Percentiles rank a stretch among this genome's conserved stretches.
Conservation (phyloP, 2,329 filamentous ascomycete genomes). For the Metarhizium guizhouense region DNA sequence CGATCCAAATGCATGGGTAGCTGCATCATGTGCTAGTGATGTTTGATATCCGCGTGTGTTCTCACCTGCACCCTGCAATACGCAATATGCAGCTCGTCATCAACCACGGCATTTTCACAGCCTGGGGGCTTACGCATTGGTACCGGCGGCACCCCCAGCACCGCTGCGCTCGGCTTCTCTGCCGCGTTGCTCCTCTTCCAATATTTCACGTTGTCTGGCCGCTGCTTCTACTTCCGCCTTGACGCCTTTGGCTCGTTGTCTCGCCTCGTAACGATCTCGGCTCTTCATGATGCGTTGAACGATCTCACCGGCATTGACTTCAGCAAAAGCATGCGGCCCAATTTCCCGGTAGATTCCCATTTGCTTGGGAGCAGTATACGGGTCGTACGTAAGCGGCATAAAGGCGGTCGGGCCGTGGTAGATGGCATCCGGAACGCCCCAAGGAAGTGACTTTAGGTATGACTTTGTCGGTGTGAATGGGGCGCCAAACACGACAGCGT, state of each 20-base stretch:
- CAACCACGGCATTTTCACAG: too few species aligned
- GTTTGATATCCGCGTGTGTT: neutral
- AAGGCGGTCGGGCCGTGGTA: slow-evolving; percentile 97
- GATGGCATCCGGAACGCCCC: slow-evolving; percentile 66
- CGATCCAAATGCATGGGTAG: neutral
- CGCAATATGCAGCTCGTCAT: neutral
- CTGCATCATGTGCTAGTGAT: neutral
- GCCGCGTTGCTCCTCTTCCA: slow-evolving; percentile 49
- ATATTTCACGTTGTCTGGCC: slow-evolving; percentile 49
- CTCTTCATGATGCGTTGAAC: slow-evolving; percentile 84
- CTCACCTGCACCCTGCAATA: neutral
- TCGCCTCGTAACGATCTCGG: slow-evolving; percentile 78
- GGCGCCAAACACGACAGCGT: slow-evolving; percentile 80
- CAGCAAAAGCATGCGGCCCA: slow-evolving; percentile 65
- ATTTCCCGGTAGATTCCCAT: slow-evolving; percentile 82
- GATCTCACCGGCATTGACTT: slow-evolving; percentile 88
- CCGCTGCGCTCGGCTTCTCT: slow-evolving; percentile 32
- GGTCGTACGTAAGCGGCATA: slow-evolving; percentile 71
- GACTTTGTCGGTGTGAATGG: slow-evolving; percentile 76
- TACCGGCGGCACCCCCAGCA: neutral
- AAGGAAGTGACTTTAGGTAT: slow-evolving; percentile 69
- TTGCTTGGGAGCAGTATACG: slow-evolving; percentile 70
- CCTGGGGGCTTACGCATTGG: neutral
- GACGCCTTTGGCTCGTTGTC: slow-evolving; percentile 81
- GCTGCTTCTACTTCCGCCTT: slow-evolving; percentile 72